Evolutionary conservation across 176 grass and related monocot species (phyloP).

Genomic region (Phragmites australis): DNA sequence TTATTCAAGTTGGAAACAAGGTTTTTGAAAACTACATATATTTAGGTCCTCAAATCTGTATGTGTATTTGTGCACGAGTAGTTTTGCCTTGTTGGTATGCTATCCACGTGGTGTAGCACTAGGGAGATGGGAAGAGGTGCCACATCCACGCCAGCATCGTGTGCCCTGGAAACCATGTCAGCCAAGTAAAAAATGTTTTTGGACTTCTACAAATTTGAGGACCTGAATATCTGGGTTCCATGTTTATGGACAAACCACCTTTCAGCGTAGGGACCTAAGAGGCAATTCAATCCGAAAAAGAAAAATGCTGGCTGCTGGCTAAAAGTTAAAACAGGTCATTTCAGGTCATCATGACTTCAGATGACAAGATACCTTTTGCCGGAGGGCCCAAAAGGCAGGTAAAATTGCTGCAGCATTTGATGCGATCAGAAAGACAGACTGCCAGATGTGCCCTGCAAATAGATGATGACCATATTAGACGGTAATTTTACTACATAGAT

Average conservation of each 20-base stretch:
- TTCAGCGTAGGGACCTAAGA: neutral
- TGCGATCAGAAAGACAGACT: conserved; percentile 86
- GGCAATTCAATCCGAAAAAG: neutral
- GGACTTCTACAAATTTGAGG: neutral
- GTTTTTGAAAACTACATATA: neutral
- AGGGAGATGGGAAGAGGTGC: neutral
- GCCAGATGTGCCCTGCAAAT: conserved; percentile 86
- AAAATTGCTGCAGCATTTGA: conserved; percentile 94
- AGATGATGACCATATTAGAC: conserved; percentile 30
- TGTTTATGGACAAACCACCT: neutral
- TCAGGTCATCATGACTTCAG: conserved; percentile 4
- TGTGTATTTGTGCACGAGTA: neutral
- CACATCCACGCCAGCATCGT: neutral
- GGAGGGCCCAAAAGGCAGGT: conserved; percentile 86
- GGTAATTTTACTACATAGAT: conserved; percentile 19
- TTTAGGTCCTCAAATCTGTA: conserved; percentile 27
- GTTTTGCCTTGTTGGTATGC: neutral
- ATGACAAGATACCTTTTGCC: conserved; percentile 68
- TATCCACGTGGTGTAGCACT: neutral
- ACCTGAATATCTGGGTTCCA: neutral
- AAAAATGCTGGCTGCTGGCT: neutral
- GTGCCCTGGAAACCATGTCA: neutral
- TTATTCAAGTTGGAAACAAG: neutral
- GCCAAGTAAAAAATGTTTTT: neutral
- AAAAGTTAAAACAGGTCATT: neutral